Conservation (phyloP, 2,329 filamentous ascomycete species). For the Cytospora paraplurivora region DNA sequence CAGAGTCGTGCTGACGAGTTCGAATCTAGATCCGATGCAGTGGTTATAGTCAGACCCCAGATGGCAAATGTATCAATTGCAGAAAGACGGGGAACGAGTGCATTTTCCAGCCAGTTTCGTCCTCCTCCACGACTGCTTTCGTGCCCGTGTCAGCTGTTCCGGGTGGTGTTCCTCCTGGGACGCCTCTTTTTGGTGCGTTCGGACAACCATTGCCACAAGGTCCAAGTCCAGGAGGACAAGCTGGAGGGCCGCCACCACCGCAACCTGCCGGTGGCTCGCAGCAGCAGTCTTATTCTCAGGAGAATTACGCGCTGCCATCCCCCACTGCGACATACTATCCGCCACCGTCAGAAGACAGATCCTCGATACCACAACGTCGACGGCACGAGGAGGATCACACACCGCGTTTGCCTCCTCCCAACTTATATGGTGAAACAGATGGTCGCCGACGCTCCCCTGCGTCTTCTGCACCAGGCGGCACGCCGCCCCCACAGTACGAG, state of each 20-base stretch:
- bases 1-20: conserved; percentile 2
- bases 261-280: conserved; percentile 28
- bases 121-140: conserved; percentile 58
- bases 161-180: conserved; percentile 60
- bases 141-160: conserved; percentile 60
- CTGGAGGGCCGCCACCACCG: conserved; percentile 26
- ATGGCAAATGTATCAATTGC: conserved; percentile 63
- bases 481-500: conserved; percentile 47
- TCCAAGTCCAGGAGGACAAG: conserved; percentile 22
- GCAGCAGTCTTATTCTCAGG: conserved; percentile 22
- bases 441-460: conserved; percentile 54
- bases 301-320: conserved; percentile 36
- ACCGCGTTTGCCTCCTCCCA: conserved; percentile 48
- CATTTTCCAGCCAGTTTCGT: conserved; percentile 62
- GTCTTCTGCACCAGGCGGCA: conserved; percentile 49
- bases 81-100: conserved; percentile 64
- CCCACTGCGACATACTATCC: conserved; percentile 41
- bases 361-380: conserved; percentile 40
- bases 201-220: conserved; percentile 52
- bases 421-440: conserved; percentile 52
- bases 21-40: conserved; percentile 58
- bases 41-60: conserved; percentile 60
- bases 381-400: conserved; percentile 45
- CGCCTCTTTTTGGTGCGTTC: conserved; percentile 59
- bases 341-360: conserved; percentile 41